Evolutionary conservation across 176 grass and related monocot species (phyloP).

Genomic region (Saccharum officinarum): DNA sequence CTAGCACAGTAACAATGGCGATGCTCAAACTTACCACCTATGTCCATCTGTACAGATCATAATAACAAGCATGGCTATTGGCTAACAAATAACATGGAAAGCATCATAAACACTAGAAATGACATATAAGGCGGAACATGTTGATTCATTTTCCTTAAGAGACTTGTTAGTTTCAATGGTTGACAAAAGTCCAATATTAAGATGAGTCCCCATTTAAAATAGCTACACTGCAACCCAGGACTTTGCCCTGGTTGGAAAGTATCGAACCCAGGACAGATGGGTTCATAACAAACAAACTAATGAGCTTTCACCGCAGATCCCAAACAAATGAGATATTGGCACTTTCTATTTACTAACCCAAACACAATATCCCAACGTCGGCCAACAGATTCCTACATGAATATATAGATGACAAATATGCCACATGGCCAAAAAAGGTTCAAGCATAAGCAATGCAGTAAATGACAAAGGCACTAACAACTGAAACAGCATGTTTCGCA

Average conservation of each 20-base stretch:
- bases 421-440: background rate
- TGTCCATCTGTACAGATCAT: background rate
- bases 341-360: constrained; percentile 2
- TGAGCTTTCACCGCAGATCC: background rate
- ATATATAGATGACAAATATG: constrained; percentile 15
- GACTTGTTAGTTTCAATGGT: background rate
- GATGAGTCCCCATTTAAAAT: background rate
- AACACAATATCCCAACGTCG: background rate
- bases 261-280: background rate
- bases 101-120: background rate
- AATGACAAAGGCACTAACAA: constrained; percentile 24
- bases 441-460: background rate
- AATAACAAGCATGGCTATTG: background rate
- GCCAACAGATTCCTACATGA: background rate
- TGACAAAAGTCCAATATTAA: background rate
- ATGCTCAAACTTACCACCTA: background rate
- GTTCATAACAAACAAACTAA: background rate
- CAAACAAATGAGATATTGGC: background rate
- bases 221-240: background rate
- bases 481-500: background rate
- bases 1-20: background rate
- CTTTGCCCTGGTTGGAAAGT: background rate
- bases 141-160: background rate
- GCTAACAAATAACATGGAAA: background rate
- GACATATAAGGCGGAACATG: background rate